These are phyloP conservation scores for Raphanus hybrid DNA, from an alignment of 441 rosid genomes.

Conservation along the genomic window DNA sequence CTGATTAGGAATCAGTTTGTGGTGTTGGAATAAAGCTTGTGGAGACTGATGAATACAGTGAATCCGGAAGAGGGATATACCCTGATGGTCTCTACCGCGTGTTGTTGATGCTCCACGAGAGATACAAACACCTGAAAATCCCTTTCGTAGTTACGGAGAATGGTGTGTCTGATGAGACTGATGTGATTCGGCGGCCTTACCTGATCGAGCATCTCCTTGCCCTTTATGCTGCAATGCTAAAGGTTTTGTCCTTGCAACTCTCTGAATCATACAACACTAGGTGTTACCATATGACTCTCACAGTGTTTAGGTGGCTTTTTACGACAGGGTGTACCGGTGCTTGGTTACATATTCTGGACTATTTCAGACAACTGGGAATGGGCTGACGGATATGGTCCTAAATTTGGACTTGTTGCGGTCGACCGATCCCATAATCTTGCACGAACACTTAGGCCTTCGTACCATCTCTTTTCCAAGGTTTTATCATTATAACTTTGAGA, in stretches of 20 bases:
- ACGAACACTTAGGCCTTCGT: conserved; percentile 80
- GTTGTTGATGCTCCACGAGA: conserved; percentile 77
- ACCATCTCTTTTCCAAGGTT: conserved; percentile 87
- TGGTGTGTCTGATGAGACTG: conserved; percentile 88
- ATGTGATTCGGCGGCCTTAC: conserved; percentile 89
- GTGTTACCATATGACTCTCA: conserved; percentile 28
- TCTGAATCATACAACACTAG: conserved; percentile 13
- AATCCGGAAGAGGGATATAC: conserved; percentile 96
- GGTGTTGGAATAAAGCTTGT: conserved; percentile 86
- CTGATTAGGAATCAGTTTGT: conserved; percentile 73
- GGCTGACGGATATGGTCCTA: conserved; percentile 99
- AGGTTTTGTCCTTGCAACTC: conserved; percentile 52
- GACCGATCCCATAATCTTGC: conserved; percentile 79
- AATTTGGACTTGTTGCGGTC: conserved; percentile 95
- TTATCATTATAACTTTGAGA: not conserved
- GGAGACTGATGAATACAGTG: conserved; percentile 96
- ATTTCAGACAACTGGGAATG: conserved; percentile 98
- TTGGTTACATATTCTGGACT: conserved; percentile 78
- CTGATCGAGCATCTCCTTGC: conserved; percentile 91
- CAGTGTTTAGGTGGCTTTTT: not conserved
- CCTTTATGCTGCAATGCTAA: conserved; percentile 79
- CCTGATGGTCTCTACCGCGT: conserved; percentile 90
- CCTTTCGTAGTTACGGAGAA: conserved; percentile 89
- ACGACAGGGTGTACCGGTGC: not conserved
- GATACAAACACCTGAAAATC: conserved; percentile 76